phyloP scores from a whole-genome alignment of 108 stramenopile species.

The Skeletonema potamos region DNA sequence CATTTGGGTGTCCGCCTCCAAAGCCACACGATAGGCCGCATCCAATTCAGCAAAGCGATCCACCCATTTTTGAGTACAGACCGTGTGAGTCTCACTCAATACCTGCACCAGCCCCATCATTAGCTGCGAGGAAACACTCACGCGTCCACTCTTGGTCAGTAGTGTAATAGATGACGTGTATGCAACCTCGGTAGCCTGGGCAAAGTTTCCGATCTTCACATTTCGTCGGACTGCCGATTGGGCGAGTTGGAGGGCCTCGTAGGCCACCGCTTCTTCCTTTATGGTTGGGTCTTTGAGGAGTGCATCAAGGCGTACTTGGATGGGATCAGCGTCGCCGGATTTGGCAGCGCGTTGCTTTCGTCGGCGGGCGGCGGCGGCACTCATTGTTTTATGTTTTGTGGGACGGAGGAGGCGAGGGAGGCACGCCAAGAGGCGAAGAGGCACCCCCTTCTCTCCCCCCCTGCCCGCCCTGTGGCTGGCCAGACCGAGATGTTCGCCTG shows the following conservation, averaged over 20 bases:
- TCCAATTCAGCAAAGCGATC: slow-evolving; percentile 51
- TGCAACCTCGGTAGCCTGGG: slow-evolving; percentile 59
- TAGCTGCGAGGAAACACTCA: slow-evolving; percentile 77
- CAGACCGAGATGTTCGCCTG: too few species aligned
- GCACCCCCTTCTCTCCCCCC: too few species aligned
- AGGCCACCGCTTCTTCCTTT: slow-evolving; percentile 76
- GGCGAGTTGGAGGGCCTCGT: slow-evolving; percentile 86
- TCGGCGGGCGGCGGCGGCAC: slow-evolving; percentile 86
- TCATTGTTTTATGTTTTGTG: slow-evolving; percentile 45
- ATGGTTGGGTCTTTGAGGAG: slow-evolving; percentile 54
- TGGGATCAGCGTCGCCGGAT: slow-evolving; percentile 48
- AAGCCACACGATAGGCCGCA: slow-evolving; percentile 56
- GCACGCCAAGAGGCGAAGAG: too few species aligned
- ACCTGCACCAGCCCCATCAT: slow-evolving; percentile 62
- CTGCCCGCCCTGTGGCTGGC: too few species aligned
- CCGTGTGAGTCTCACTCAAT: slow-evolving; percentile 73
- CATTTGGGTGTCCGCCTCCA: slow-evolving; percentile 50
- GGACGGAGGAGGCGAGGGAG: neutral
- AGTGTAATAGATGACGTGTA: slow-evolving; percentile 49
- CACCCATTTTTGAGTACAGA: slow-evolving; percentile 63
- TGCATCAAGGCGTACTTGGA: slow-evolving; percentile 55
- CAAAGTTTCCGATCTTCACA: slow-evolving; percentile 62
- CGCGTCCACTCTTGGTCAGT: slow-evolving; percentile 56
- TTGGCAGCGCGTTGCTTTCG: slow-evolving; percentile 75
- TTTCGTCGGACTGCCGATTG: slow-evolving; percentile 77